Evolutionary conservation across 305 asterid genomes (phyloP).

Genomic region (Striga hermonthica): DNA sequence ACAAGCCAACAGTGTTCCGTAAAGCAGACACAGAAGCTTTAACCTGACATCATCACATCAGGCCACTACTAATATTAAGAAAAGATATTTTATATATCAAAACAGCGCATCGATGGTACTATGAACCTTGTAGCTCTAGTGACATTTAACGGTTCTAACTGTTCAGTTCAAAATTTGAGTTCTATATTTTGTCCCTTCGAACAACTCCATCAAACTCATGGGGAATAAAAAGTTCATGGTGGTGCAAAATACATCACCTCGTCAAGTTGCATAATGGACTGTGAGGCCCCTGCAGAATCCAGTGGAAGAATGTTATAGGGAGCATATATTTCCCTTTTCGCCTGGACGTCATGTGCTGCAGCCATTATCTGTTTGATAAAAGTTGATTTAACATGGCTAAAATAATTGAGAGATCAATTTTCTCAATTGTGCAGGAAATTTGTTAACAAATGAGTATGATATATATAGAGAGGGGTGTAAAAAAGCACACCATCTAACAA

Average conservation of each 20-base stretch:
- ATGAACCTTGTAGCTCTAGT: slow-evolving; percentile 8
- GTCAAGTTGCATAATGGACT: slow-evolving; percentile 79
- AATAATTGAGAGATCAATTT: slow-evolving; percentile 20
- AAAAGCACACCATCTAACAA: background rate
- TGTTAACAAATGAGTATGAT: background rate
- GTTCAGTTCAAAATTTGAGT: background rate
- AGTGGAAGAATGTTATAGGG: slow-evolving; percentile 71
- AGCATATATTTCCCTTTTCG: slow-evolving; percentile 47
- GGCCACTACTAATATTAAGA: slow-evolving; percentile 12
- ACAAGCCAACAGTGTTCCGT: slow-evolving; percentile 49
- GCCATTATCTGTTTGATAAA: slow-evolving; percentile 41
- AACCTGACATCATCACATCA: slow-evolving; percentile 43
- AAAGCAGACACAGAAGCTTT: slow-evolving; percentile 74
- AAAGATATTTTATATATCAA: slow-evolving; percentile 2
- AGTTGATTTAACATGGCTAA: slow-evolving; percentile 23
- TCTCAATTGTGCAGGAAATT: slow-evolving; percentile 17
- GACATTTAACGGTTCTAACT: background rate
- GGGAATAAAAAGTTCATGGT: background rate
- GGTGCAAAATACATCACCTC: slow-evolving; percentile 48
- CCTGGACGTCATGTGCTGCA: slow-evolving; percentile 49
- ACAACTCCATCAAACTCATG: background rate
- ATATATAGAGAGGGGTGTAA: background rate
- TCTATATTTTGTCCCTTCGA: background rate
- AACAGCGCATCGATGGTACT: slow-evolving; percentile 15
- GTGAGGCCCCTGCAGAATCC: slow-evolving; percentile 81